Evolutionary conservation across 805 yeast species (phyloP).

Genomic region (Debaryomyces prosopidis): DNA sequence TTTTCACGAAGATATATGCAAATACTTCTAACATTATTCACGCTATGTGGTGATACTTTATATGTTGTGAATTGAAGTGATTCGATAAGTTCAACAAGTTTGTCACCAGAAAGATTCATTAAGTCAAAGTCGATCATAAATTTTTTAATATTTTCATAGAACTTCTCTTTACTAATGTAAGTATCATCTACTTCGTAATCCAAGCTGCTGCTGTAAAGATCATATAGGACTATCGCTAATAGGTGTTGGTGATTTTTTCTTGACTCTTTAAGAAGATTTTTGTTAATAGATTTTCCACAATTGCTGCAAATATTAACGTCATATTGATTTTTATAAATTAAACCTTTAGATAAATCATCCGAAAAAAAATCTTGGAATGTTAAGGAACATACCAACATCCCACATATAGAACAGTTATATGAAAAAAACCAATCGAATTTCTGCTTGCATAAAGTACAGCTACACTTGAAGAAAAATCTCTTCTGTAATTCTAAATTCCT

Average conservation of each 20-base stretch:
- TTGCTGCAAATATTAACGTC: neutral
- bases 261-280: neutral
- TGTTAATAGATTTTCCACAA: neutral
- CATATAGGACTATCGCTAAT: neutral
- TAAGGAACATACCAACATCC: constrained; percentile 3
- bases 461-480: constrained; percentile 34
- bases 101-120: neutral
- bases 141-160: neutral
- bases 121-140: neutral
- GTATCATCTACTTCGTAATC: neutral
- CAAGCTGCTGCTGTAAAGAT: neutral
- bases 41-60: neutral
- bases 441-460: constrained; percentile 26
- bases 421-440: constrained; percentile 26
- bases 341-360: neutral
- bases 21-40: neutral
- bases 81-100: neutral
- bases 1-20: neutral
- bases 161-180: neutral
- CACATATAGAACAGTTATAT: constrained; percentile 22
- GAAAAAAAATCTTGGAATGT: neutral
- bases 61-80: neutral
- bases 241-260: neutral
- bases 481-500: constrained; percentile 20
- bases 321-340: neutral